Evolutionary conservation across 331 rosid genomes (phyloP).

Genomic region (Arachis monticola): DNA sequence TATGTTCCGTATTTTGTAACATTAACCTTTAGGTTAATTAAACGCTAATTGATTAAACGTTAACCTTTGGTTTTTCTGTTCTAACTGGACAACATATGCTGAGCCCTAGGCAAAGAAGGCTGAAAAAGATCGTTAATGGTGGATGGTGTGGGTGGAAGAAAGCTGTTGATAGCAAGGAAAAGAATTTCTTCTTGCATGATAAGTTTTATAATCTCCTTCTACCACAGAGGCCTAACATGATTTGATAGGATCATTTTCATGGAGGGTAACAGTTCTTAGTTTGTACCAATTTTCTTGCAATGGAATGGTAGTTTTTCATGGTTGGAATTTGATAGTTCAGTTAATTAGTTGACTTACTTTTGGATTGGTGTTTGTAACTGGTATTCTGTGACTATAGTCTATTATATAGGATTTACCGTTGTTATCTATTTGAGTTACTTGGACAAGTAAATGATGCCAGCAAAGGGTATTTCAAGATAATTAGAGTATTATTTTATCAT

Average conservation of each 20-base stretch:
- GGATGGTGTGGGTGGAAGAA: conserved; percentile 99
- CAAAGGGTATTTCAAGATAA: background rate
- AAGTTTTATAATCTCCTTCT: conserved; percentile 91
- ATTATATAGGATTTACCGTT: background rate
- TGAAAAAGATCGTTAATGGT: conserved; percentile 72
- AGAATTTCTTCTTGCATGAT: conserved; percentile 79
- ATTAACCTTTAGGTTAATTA: conserved; percentile 14
- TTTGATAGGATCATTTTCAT: conserved; percentile 41
- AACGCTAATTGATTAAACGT: background rate
- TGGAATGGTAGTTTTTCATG: conserved; percentile 5
- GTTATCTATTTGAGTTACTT: background rate
- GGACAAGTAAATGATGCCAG: background rate
- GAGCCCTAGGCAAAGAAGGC: conserved; percentile 4
- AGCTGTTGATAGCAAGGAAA: conserved; percentile 90
- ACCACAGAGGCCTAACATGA: conserved; percentile 97
- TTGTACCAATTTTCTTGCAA: conserved; percentile 16
- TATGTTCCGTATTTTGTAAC: conserved; percentile 51
- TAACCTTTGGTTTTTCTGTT: conserved; percentile 1
- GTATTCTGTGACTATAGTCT: background rate
- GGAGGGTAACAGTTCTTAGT: background rate
- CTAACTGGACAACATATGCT: conserved; percentile 27
- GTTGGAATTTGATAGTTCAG: conserved; percentile 26
- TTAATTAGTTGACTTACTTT: background rate
- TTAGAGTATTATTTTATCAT: too few relatives aligned
- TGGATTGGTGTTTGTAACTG: conserved; percentile 36